Base-by-base conservation (phyloP, 192 early-diverging fungal genomes). In the Mortierella antarctica region DNA sequence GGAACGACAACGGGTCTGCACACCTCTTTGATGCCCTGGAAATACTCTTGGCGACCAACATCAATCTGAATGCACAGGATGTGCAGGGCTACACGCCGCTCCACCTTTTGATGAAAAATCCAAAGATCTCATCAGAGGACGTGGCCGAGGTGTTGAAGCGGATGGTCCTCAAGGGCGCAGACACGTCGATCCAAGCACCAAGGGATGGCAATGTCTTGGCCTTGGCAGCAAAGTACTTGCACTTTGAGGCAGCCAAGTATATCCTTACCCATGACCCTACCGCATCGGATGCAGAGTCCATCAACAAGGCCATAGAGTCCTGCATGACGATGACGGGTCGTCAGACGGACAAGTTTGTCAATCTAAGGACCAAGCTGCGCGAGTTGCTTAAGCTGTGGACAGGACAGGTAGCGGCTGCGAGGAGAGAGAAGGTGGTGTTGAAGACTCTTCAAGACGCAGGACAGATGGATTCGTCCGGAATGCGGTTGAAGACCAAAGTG, bases 51-150 rank as follows among this genome's bases (percentile, higher is more conserved):
- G 62, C 23, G 0, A 39, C 57, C 0, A 65, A 55, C 6, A 49
- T 72, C 11, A 65, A 80, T 41, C 65, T 72, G 40, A 80, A 80
- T n/a, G 70, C 65, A 1, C 15, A 39, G 77, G 77, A 80, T 63
- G 55, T 62, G 2, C 70, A 71, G 23, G 70, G 77, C 0, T 41
- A 72, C 17, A 72, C 77, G 7, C 65, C 77, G 11, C 47, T 80
- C 54, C 77, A 71, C 95, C 91, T 74, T 93, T 93, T 45, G 93
- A 93, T 62, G 93, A 93, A 79, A 93, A 99, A 85, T 94, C 96
- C 86, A 93, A 95, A 62, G 94, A 97, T 87, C 94, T 96, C 68
- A 93, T 92, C 21, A 92, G 88, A 81, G 91, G 86, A 57, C 86
- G 82, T 41, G 91, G 95, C 54, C 9, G 70, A 72, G 51, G 49